Evolutionary conservation across 345 rosid genomes (phyloP), one percentile per base, ranked within the genome.

Genomic region (Bruguiera sexangula): DNA sequence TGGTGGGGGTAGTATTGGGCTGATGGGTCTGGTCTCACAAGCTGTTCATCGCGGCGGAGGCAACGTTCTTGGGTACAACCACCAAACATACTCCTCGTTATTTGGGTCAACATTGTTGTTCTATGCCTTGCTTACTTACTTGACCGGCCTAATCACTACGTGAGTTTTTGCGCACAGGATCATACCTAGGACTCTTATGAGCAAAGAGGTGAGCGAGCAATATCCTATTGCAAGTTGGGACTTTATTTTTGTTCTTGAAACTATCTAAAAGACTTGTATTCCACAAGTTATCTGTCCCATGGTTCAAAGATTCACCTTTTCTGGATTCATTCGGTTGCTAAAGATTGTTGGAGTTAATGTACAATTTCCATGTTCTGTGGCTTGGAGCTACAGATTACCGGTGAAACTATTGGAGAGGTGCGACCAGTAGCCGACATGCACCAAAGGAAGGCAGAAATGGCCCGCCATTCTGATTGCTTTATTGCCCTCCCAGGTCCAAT

Each of bases 401-500:
- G 96, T 55, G 91, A 85, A 72, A 85, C 98, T 36, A 86, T 83
- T 62, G 98, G 97, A 59, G 98, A 91, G 78, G 96, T 91, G 5
- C 83, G 73, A 79, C 75, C 96, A 36, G 98, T 94, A 37, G 91
- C 95, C 24, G 93, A 91, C 83, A 94, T 94, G 98, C 98, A 91
- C 75, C 93, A 94, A 81, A 84, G 98, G 50, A 94, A 94, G 74
- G 97, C 97, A 9, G 97, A 94, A 83, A 94, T 94, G 98, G 96
- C 96, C 78, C 79, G 87, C 80, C 89, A 84, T 78, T 88, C 98
- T 9, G 97, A 94, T 77, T 92, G 97, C 77, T 94, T 94, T 76
- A 94, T 94, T 61, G 98, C 98, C 54, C 73, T 94, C 57, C 98
- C 98, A 82, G 98, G 98, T 94, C 71, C 65, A 59, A 65, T 71